phyloP scores from a whole-genome alignment of 176 grass and related monocot genomes.

The Avena sativa region DNA sequence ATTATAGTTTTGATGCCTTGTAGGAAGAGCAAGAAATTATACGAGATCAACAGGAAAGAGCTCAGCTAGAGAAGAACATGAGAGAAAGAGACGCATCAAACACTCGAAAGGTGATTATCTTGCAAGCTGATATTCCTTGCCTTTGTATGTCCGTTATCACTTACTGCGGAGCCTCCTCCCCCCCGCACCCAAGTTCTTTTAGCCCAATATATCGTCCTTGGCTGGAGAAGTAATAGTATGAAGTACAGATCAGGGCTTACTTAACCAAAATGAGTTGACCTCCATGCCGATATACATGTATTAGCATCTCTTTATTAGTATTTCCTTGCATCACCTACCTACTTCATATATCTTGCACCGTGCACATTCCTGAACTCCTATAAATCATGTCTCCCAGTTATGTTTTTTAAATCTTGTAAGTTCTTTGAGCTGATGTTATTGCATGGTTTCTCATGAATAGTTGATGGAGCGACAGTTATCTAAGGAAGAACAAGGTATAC shows the following conservation, averaged over 20 bases:
- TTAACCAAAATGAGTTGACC: constrained; percentile 14
- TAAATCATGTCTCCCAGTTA: constrained; percentile 15
- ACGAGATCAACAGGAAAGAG: constrained; percentile 87
- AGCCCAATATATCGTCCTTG: neutral
- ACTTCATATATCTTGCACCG: neutral
- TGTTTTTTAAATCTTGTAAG: neutral
- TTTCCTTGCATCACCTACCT: constrained; percentile 28
- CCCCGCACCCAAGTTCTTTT: neutral
- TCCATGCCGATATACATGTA: constrained; percentile 12
- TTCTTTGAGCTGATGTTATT: constrained; percentile 46
- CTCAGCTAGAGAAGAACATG: constrained; percentile 87
- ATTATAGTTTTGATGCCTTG: constrained; percentile 43
- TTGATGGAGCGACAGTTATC: constrained; percentile 82
- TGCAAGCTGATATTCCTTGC: constrained; percentile 31
- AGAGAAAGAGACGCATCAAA: constrained; percentile 79
- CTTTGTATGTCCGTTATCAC: neutral
- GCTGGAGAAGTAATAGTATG: neutral
- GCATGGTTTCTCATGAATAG: constrained; percentile 48
- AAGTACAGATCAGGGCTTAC: neutral
- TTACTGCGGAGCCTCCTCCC: neutral
- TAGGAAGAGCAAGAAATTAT: constrained; percentile 81
- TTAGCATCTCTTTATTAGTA: constrained; percentile 13
- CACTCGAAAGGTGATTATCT: constrained; percentile 73
- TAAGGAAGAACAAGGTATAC: constrained; percentile 92
- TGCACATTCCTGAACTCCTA: constrained; percentile 13